Evolutionary conservation across 1,139 yeast species (phyloP), one percentile per base, ranked within the genome.

Genomic region (Dujonia santamariae): DNA sequence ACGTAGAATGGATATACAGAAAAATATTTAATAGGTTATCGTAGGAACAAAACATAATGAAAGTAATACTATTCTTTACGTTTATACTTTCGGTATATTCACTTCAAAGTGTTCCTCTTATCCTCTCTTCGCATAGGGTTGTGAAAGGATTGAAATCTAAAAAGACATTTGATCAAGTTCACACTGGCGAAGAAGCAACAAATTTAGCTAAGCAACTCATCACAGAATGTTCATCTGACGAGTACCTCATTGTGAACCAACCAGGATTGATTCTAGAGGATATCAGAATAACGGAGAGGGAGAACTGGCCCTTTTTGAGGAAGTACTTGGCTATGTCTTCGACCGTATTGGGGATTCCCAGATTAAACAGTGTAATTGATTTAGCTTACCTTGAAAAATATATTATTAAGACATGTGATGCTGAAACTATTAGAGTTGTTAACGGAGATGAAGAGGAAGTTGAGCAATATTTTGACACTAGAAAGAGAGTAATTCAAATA

Each of bases 231-330:
- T 61, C 79, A 1, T 75, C 90, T 0, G 85, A 85, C 51, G 84
- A 81, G 1, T 84, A 82, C 46, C 48, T 87, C 2, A 56, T 86
- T 12, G 65, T 85, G 1, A 75, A 84, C 48, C 78, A 77, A 30
- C 95, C 95, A 0, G 94, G 94, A 0, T 54, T 86, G 36, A 56
- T 56, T 2, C 59, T 70, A 33, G 59, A 60, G n/a, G 95, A 86
- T 54, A 63, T 86, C 39, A 62, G 63, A 17, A 62, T 64, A 29
- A 20, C 26, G 1, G 49, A 55, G 19, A 57, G 57, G 32, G 63
- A 67, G 3, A 55, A 64, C 18, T 83, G 85, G 73, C 67, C 65
- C 1, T 67, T 73, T 42, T 48, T 85, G 17, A 61, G 81, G 34
- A 68, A 72, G 34, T 77, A 80, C 50, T 50, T 82, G 40, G 59